phyloP scores from a whole-genome alignment of 2,329 filamentous ascomycete genomes.

The Cladosporium sp. region DNA sequence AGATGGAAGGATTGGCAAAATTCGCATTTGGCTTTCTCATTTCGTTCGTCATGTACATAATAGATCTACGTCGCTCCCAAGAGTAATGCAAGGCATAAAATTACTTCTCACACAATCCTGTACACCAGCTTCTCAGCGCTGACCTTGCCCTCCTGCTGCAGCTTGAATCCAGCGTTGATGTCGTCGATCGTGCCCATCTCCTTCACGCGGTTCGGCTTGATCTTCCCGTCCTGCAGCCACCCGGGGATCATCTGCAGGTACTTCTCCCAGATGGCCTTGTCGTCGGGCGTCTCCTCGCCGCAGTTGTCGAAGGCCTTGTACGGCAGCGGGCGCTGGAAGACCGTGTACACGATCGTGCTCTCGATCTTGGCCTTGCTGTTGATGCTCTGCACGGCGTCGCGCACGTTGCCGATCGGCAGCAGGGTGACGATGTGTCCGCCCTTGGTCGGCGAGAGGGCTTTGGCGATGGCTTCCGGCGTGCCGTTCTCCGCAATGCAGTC shows the following conservation, averaged over 20 bases:
- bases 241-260: constrained; percentile 53
- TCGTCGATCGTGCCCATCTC: constrained; percentile 39
- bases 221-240: constrained; percentile 37
- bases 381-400: constrained; percentile 48
- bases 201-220: constrained; percentile 43
- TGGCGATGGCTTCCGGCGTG: constrained; percentile 47
- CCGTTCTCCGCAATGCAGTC: constrained; percentile 53
- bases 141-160: constrained; percentile 40
- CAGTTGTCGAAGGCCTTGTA: constrained; percentile 14
- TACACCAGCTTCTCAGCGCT: constrained; percentile 45
- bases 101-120: constrained; percentile 21
- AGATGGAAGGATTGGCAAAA: neutral
- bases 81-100: too few relatives aligned
- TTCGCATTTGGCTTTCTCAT: neutral
- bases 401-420: constrained; percentile 56
- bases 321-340: constrained; percentile 9
- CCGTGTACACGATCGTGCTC: constrained; percentile 39
- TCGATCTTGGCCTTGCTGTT: constrained; percentile 49
- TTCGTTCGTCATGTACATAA: neutral
- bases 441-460: constrained; percentile 40
- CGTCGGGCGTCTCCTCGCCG: constrained; percentile 24
- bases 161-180: constrained; percentile 41
- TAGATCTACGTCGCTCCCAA: neutral
- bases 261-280: constrained; percentile 53
- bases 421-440: constrained; percentile 55